Evolutionary conservation across 768 basidiomycete genomes (phyloP), one percentile per base, ranked within the genome.

Genomic region (Tricholoma bakamatsutake): DNA sequence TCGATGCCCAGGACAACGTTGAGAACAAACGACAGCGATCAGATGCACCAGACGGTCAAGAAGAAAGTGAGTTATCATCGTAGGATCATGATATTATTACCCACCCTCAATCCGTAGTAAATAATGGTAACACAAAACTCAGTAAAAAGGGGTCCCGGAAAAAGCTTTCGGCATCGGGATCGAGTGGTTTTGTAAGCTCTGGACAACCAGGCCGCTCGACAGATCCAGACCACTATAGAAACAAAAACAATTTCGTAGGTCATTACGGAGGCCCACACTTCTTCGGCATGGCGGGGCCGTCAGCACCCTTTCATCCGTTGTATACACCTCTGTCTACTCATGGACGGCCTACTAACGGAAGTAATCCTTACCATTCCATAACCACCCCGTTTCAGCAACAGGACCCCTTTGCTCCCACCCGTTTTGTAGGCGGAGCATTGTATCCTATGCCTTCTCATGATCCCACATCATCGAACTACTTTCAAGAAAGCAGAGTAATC

Each of bases 201-300:
- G 67, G 58, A 50, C 56, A 62, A 50, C 53, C 63, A 57, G 59
- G 61, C 56, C 63, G 64, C 62, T 56, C 64, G 57, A 63, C 52
- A 54, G 63, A 63, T 56, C 65, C 66, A 66, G 62, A 59, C 64
- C 68, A 58, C 40, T 58, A 62, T 64, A 67, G 63, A 58, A 61
- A 61, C 66, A 67, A 66, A 59, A 65, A 57, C 66, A 10, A 54
- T 64, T 60, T 55, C 24, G 28, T 37, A 21, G 33, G 45, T 3
- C 37, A 28, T 2, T 45, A 31, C 28, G n/a, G 40, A 21, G 18
- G 30, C 48, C 21, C 53, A 5, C 28, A 53, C 21, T 11, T 43
- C 42, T 12, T 30, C 11, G 31, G 37, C 17, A 52, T 52, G 28
- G 39, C 39, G 39, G 28, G 39, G n/a, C 42, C 52, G 39, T 42